These are phyloP conservation scores for Pseudoperonospora humuli DNA, from an alignment of 352 stramenopile species.

Conservation along the genomic window DNA sequence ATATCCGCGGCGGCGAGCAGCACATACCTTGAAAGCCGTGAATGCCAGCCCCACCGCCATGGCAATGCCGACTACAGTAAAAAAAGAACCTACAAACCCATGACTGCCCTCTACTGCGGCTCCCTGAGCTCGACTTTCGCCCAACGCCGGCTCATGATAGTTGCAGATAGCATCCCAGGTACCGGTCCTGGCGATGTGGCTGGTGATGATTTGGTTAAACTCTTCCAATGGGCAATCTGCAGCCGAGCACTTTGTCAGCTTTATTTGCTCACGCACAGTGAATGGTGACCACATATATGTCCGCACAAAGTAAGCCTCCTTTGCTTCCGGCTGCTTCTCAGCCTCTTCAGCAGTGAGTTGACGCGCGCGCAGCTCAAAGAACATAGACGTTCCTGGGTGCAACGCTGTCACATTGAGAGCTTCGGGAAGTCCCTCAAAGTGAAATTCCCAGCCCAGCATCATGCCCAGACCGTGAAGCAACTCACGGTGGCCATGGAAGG, in stretches of 20 bases:
- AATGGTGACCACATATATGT: conserved; percentile 72
- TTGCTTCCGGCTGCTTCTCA: conserved; percentile 10
- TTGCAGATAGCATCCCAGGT: conserved; percentile 81
- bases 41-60: conserved; percentile 41
- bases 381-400: conserved; percentile 70
- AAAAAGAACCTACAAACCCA: conserved; percentile 13
- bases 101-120: conserved; percentile 2
- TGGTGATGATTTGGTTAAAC: conserved; percentile 65
- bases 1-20: conserved; percentile 45
- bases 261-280: conserved; percentile 57
- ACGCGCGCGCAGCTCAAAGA: conserved; percentile 65
- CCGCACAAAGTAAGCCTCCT: conserved; percentile 56
- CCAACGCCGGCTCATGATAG: conserved; percentile 33
- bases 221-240: conserved; percentile 63
- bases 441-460: conserved; percentile 73
- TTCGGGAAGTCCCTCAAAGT: conserved; percentile 54
- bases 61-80: conserved; percentile 38
- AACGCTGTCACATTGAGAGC: conserved; percentile 61
- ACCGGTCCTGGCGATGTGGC: conserved; percentile 55
- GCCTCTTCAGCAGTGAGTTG: conserved; percentile 9
- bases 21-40: conserved; percentile 44
- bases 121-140: conserved; percentile 11
- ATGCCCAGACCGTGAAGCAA: conserved; percentile 68
- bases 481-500: conserved; percentile 77
- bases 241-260: conserved; percentile 69